These are phyloP conservation scores for Aspergillus thermomutatus DNA, from an alignment of 2,329 filamentous ascomycete species.

Conservation along the genomic window DNA sequence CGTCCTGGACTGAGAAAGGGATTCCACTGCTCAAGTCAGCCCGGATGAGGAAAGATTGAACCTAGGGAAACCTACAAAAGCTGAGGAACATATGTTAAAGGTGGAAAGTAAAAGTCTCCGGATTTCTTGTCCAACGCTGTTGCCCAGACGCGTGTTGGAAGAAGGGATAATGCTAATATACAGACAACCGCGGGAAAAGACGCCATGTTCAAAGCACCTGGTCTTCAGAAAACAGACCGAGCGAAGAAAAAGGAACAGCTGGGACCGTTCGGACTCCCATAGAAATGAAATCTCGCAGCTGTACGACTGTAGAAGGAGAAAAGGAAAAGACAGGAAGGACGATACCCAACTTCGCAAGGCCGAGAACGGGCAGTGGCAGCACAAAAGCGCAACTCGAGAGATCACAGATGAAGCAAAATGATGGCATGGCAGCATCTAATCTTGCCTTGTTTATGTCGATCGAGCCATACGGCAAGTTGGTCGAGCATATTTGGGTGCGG, in stretches of 20 bases:
- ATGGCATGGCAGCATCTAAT: background rate
- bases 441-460: background rate
- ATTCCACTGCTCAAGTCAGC: conserved; percentile 14
- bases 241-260: background rate
- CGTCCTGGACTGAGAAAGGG: conserved; percentile 17
- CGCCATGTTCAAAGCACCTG: background rate
- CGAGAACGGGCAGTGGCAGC: background rate
- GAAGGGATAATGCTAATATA: background rate
- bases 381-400: background rate
- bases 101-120: background rate
- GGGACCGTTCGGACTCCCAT: background rate
- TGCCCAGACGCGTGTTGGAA: background rate
- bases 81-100: background rate
- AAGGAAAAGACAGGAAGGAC: background rate
- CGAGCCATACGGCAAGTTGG: background rate
- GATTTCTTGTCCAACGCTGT: background rate
- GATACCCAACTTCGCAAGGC: background rate
- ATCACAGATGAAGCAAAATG: background rate
- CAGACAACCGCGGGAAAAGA: background rate
- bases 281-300: background rate
- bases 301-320: background rate
- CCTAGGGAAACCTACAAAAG: background rate
- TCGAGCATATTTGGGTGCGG: background rate
- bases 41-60: background rate
- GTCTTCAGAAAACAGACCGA: background rate